phyloP scores from a whole-genome alignment of 1,139 yeast genomes.

The Pichia sorboxylosa region DNA sequence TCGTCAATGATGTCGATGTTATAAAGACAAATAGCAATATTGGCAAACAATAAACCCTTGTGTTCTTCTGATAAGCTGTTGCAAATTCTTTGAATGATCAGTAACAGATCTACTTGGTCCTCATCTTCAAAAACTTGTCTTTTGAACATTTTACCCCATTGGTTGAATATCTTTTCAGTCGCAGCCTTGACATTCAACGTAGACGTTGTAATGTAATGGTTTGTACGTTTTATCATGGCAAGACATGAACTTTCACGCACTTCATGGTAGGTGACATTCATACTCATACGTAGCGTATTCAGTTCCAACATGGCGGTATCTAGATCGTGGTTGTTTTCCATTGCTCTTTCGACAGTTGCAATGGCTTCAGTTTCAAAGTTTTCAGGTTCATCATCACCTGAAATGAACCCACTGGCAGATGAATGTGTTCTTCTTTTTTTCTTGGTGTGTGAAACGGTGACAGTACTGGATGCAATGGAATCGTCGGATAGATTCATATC shows the following conservation, averaged over 20 bases:
- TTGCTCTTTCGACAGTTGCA: conserved; percentile 87
- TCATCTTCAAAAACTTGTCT: conserved; percentile 72
- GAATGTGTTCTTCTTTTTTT: conserved; percentile 28
- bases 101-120: conserved; percentile 67
- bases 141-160: conserved; percentile 71
- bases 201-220: conserved; percentile 62
- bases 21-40: conserved; percentile 58
- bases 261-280: conserved; percentile 90
- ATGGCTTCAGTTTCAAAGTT: conserved; percentile 79
- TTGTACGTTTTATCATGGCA: conserved; percentile 58
- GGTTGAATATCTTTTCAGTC: conserved; percentile 55
- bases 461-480: conserved; percentile 53
- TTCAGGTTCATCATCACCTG: conserved; percentile 49
- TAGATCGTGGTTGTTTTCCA: conserved; percentile 82
- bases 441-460: conserved; percentile 27
- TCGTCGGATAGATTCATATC: conserved; percentile 66
- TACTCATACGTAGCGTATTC: conserved; percentile 91
- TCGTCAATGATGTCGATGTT: conserved; percentile 76
- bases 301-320: conserved; percentile 89
- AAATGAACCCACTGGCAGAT: conserved; percentile 30
- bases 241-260: conserved; percentile 72
- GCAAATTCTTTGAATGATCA: conserved; percentile 43
- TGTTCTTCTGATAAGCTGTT: conserved; percentile 25
- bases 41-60: conserved; percentile 44
- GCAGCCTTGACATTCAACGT: conserved; percentile 71